These are phyloP conservation scores for Heliosperma pusillum DNA, from an alignment of 148 eudicot species.

Conservation along the genomic window DNA sequence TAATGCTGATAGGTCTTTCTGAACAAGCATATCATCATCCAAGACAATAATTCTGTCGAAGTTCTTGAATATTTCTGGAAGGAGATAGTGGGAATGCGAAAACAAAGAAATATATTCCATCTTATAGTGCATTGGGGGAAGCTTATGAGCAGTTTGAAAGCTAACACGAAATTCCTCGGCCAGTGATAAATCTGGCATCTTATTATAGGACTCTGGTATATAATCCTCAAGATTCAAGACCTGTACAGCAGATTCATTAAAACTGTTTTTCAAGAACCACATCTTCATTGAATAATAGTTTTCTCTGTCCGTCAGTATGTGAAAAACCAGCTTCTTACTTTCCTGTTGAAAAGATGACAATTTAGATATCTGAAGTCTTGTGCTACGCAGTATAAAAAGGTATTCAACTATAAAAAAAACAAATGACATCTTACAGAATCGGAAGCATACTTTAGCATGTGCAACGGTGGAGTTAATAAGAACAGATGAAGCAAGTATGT, in stretches of 20 bases:
- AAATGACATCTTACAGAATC: neutral
- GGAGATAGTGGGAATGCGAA: conserved; percentile 74
- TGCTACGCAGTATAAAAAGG: neutral
- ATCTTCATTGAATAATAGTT: conserved; percentile 84
- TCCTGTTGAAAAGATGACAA: conserved; percentile 52
- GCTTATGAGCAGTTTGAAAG: conserved; percentile 42
- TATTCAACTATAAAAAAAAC: conserved; percentile 5
- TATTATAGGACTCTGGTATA: conserved; percentile 25
- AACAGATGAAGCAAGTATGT: conserved; percentile 78
- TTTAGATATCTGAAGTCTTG: conserved; percentile 3
- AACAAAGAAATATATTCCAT: conserved; percentile 69
- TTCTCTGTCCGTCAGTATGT: conserved; percentile 76
- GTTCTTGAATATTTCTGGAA: conserved; percentile 60
- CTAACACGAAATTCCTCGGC: conserved; percentile 83
- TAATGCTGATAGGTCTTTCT: conserved; percentile 68
- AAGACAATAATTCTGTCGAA: conserved; percentile 74
- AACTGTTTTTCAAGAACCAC: conserved; percentile 67
- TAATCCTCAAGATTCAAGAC: conserved; percentile 74
- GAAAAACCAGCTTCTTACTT: conserved; percentile 77
- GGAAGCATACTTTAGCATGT: conserved; percentile 63
- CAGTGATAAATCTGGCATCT: conserved; percentile 38
- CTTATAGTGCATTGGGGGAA: conserved; percentile 40
- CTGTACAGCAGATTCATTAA: conserved; percentile 65
- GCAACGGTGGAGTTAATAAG: conserved; percentile 84
- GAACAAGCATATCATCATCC: conserved; percentile 87